Conservation (phyloP, 495 filamentous ascomycete genomes). For the Aspergillus leporis region DNA sequence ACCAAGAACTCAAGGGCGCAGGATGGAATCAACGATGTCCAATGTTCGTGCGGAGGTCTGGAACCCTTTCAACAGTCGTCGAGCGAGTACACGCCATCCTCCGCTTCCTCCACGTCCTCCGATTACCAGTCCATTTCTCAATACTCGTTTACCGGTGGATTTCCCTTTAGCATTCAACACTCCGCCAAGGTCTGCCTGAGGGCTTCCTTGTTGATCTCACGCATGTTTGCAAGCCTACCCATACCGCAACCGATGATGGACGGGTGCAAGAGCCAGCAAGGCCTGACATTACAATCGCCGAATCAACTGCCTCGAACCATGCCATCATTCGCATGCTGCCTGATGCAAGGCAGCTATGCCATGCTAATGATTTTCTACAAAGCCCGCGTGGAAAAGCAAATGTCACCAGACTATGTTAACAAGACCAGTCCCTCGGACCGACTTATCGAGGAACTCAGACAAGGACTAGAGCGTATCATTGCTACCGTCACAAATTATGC, state of each 20-base stretch:
- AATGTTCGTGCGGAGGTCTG: conserved; percentile 38
- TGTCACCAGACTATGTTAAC: conserved; percentile 39
- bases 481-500: conserved; percentile 56
- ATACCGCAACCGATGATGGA: conserved; percentile 45
- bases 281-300: conserved; percentile 23
- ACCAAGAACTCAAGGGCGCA: conserved; percentile 26
- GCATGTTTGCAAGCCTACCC: conserved; percentile 51
- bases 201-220: conserved; percentile 52
- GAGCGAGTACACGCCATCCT: conserved; percentile 40
- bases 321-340: conserved; percentile 61
- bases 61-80: conserved; percentile 35
- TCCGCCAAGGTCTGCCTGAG: conserved; percentile 56
- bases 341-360: conserved; percentile 64
- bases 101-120: conserved; percentile 36
- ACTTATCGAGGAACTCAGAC: conserved; percentile 54
- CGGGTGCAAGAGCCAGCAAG: conserved; percentile 18
- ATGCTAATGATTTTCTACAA: conserved; percentile 58
- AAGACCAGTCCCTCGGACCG: conserved; percentile 40
- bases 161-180: conserved; percentile 54
- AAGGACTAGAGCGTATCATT: conserved; percentile 52
- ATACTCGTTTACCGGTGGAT: conserved; percentile 36
- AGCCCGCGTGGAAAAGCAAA: conserved; percentile 48
- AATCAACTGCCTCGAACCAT: conserved; percentile 53
- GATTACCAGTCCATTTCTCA: conserved; percentile 36
- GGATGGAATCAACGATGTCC: conserved; percentile 32